Evolutionary conservation across 2,329 filamentous ascomycete species (phyloP), one percentile per base, ranked within the genome.

Genomic region (Fusarium setosum): DNA sequence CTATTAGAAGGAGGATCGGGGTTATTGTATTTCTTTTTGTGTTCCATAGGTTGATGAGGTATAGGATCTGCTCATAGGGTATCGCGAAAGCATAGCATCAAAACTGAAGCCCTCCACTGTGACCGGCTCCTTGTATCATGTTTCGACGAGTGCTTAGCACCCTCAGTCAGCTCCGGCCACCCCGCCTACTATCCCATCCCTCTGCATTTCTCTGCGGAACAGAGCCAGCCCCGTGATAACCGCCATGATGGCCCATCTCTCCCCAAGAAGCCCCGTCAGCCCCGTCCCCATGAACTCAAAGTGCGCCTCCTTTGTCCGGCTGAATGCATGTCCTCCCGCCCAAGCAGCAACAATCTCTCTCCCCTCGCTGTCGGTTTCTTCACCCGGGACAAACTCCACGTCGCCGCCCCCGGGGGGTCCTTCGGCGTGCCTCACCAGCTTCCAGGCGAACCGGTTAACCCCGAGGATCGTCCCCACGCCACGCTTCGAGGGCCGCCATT

Each of bases 161-260:
- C n/a, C n/a, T n/a, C n/a, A n/a, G n/a, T n/a, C n/a, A n/a, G 29
- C 34, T 20, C 53, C 5, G 23, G 31, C 11, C 12, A 5, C 32
- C 15, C 6, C 12, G n/a, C 35, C 35, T 20, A n/a, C 35, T 38
- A n/a, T 9, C n/a, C 8, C 4, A 4, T 34, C 20, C n/a, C 20
- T 26, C 10, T 20, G 18, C 26, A 45, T 31, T 17, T 58, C 52
- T 65, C 52, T 57, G 6, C 60, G 56, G 17, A 67, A 65, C 7
- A 72, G 34, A 7, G 57, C 48, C 34, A 71, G 48, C 6, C 53
- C 65, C 11, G 70, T 67, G 17, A 70, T 52, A 4, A 72, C 67
- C 8, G 60, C 59, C 62, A 72, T 63, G n/a, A 72, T 67, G 32
- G 70, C 68, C 70, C 70, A 72, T 48, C 67, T 64, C 59, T 72